Conservation (phyloP, 2,329 filamentous ascomycete genomes). For the Nigrospora osmanthi region DNA sequence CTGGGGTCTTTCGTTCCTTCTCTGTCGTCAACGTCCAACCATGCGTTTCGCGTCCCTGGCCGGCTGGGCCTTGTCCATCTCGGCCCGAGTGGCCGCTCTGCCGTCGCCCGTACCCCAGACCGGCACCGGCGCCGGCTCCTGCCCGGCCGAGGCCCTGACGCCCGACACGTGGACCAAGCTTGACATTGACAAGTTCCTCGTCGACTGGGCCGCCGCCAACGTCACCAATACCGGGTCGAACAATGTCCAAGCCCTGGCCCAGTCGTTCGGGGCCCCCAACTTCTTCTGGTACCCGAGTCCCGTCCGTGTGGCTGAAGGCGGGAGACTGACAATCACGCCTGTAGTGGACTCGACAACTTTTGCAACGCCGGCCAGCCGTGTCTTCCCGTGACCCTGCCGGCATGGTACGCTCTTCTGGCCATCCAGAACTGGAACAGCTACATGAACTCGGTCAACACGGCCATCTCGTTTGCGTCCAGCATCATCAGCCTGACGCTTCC, state of each 20-base stretch:
- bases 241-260: not conserved
- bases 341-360: slow-evolving; percentile 1
- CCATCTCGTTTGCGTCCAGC: not conserved
- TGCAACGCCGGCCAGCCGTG: slow-evolving; percentile 1
- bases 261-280: slow-evolving; percentile 1
- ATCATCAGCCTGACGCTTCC: not conserved
- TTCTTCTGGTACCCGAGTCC: not conserved
- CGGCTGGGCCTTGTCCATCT: too few relatives aligned
- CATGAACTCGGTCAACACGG: slow-evolving; percentile 1
- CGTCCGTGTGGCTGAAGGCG: not conserved
- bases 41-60: too few relatives aligned
- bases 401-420: slow-evolving; percentile 1
- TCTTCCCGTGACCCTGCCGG: not conserved
- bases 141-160: not conserved
- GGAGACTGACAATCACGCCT: not conserved
- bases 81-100: too few relatives aligned
- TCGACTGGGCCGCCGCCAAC: not conserved
- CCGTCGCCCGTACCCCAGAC: too few relatives aligned
- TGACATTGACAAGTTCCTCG: slow-evolving; percentile 1
- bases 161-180: not conserved
- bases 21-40: too few relatives aligned
- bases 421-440: slow-evolving; percentile 3
- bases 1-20: too few relatives aligned
- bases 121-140: not conserved
- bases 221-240: not conserved